Base-by-base conservation (phyloP, 2,329 filamentous ascomycete genomes). In the Graphilbum fragrans region DNA sequence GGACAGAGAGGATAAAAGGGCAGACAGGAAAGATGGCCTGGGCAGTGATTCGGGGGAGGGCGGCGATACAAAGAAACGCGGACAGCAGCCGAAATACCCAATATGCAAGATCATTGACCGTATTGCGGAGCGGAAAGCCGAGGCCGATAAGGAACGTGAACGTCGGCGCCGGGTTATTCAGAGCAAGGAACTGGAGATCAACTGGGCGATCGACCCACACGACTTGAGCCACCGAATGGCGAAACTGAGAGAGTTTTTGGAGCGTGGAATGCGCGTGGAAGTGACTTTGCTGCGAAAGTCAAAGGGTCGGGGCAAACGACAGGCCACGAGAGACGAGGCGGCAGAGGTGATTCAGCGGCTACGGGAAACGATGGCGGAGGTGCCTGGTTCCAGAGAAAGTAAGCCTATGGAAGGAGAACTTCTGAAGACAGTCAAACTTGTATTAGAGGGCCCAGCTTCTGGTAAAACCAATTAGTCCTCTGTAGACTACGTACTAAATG, bases 161-260 rank as follows among this genome's bases (percentile, higher is more conserved):
- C 50, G 52, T 51, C 54, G 62, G 47, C 57, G 59, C 49, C 45
- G 57, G 53, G 50, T 55, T 18, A 53, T 63, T 29, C 68, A 66
- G 49, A 55, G 60, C 16, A 95, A 95, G 64, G 80, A 81, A 55
- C 59, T 95, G n/a, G 88, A 95, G 62, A 52, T 96, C 52, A 90
- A 86, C 58, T 96, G 88, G 88, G 79, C 81, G 27, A 93, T 94
- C 53, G 79, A 78, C 46, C 55, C 60, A 12, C 74, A 90, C 55
- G 88, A 95, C 63, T 58, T 94, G 40, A 63, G 63, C n/a, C 80
- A 84, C 57, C 74, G 80, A 55, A 57, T 92, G 58, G 72, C 72
- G 53, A 75, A 77, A 62, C 58, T 90, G 52, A 62, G 62, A 46
- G 68, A 64, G 41, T 94, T 94, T 55, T 55, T 95, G 55, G 64